Base-by-base conservation (phyloP, 2,329 filamentous ascomycete genomes). In the Alternaria sp. region DNA sequence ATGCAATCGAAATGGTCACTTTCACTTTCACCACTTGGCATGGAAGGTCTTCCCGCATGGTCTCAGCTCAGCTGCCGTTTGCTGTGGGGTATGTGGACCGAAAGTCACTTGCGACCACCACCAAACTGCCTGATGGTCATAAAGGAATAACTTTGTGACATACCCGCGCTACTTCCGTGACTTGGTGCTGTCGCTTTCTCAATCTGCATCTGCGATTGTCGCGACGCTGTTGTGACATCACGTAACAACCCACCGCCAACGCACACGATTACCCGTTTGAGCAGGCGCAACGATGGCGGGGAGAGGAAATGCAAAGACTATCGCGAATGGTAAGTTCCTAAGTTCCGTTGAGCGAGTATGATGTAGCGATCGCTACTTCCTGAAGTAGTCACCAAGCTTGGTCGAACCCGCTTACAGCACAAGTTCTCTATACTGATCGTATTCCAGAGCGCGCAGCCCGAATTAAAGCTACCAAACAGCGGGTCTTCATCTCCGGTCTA, bases 401-500 rank as follows among this genome's bases (percentile, higher is more conserved):
- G 18, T 15, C 37, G 23, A 6, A 18, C 23, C 5, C 9, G 28
- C 30, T 14, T 21, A n/a, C 6, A 10, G 10, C 28, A 37, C 20
- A 37, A 37, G 20, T n/a, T 11, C n/a, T 30, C 15, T 51, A n/a
- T 37, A 47, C 61, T 64, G 18, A 64, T n/a, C 12, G 12, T 6
- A n/a, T 12, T 4, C 0, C 12, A 66, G 57, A 61, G 15, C 51
- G 20, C 10, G n/a, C 49, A n/a, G 65, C 63, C 2, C 61, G 61
- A 30, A 20, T 50, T 18, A 66, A 66, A 20, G 64, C 65, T 3
- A 61, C 63, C 2, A 25, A 58, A 9, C 71, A 71, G 6, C 49
- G 33, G 3, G 73, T 75, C n/a, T 71, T 67, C 65, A 74, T 78
- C 47, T 74, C 71, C 2, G 74, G 74, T 0, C 47, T 78, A 1